A percentile compares a stretch with the other conserved stretches of the same genome.
These are phyloP conservation scores for Hirschfeldia incana DNA, from an alignment of 345 rosid genomes.

Conservation along the genomic window DNA sequence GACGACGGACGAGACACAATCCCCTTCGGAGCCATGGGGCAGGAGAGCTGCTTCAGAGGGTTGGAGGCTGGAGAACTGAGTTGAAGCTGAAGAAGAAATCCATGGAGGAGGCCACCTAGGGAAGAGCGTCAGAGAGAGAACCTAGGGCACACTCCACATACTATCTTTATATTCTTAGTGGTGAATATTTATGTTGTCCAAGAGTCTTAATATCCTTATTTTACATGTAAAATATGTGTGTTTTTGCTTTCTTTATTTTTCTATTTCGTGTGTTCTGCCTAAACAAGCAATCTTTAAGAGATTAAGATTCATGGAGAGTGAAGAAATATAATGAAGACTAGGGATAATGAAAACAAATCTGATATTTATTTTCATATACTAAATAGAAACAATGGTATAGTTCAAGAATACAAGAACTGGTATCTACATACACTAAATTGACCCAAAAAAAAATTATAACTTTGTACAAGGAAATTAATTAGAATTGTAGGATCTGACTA, in stretches of 20 bases:
- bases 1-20: too few species aligned
- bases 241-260: not conserved
- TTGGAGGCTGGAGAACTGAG: too few species aligned
- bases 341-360: not conserved
- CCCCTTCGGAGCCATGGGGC: too few species aligned
- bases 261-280: not conserved
- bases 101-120: too few species aligned
- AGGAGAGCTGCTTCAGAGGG: too few species aligned
- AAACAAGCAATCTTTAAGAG: not conserved
- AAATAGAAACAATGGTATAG: not conserved
- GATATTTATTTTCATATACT: not conserved
- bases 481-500: slow-evolving; percentile 35
- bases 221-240: not conserved
- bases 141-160: too few species aligned
- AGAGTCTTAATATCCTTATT: slow-evolving; percentile 17
- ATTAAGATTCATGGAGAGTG: not conserved
- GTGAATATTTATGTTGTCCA: too few species aligned
- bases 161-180: too few species aligned
- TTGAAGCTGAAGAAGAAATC: too few species aligned
- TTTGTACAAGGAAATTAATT: slow-evolving; percentile 10
- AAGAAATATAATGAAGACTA: not conserved
- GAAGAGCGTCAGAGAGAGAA: too few species aligned
- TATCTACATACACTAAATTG: not conserved
- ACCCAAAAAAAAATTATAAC: not conserved
- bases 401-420: slow-evolving; percentile 1